Evolutionary conservation across 192 early-diverging fungal species (phyloP).

Genomic region (Coemansia sp.): DNA sequence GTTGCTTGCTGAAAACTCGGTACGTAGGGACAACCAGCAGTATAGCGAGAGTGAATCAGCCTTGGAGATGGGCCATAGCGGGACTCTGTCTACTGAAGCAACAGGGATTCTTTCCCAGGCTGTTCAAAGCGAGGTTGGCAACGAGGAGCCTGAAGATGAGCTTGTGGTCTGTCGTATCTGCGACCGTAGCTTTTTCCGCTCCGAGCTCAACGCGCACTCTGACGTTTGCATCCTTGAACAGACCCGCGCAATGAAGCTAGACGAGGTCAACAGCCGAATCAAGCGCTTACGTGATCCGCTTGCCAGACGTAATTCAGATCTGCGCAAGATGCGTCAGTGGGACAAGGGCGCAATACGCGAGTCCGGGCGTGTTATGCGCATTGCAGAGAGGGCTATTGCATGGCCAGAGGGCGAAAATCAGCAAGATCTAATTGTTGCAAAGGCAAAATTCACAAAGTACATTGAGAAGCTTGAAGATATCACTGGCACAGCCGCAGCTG

Average conservation of each 20-base stretch:
- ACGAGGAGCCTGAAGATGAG: conserved; percentile 17
- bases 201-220: conserved; percentile 73
- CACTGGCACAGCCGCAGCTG: conserved; percentile 14
- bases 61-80: too few species aligned
- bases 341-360: conserved; percentile 38
- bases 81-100: not conserved
- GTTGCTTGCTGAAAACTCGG: not conserved
- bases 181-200: conserved; percentile 70
- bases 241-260: conserved; percentile 66
- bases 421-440: conserved; percentile 52
- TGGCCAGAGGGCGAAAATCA: conserved; percentile 53
- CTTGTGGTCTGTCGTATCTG: conserved; percentile 83
- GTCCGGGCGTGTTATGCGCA: conserved; percentile 41
- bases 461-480: conserved; percentile 45
- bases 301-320: conserved; percentile 51
- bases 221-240: conserved; percentile 77
- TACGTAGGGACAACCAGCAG: not conserved
- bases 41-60: not conserved
- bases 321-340: conserved; percentile 42
- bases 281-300: conserved; percentile 59
- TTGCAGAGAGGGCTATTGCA: conserved; percentile 43
- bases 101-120: not conserved
- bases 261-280: conserved; percentile 61
- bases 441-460: conserved; percentile 53
- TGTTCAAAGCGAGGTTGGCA: not conserved